Evolutionary conservation across 2,329 filamentous ascomycete species (phyloP).

Genomic region (Sporothrix mexicana): DNA sequence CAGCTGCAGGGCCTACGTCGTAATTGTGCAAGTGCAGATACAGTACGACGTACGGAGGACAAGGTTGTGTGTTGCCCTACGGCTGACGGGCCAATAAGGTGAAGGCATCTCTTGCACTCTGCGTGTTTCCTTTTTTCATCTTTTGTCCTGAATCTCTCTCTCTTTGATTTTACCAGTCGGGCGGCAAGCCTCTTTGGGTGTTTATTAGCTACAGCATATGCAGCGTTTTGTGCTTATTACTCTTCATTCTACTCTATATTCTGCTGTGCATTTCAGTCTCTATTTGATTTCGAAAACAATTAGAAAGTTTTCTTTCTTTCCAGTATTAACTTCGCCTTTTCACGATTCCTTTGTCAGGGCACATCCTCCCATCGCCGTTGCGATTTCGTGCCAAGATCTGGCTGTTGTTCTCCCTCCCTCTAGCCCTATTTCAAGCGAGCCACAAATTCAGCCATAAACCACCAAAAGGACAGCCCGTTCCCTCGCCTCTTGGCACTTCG

Average conservation of each 20-base stretch:
- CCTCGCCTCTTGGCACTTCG: not conserved
- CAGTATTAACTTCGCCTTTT: not conserved
- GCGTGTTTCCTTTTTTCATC: not conserved
- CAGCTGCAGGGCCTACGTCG: slow-evolving; percentile 5
- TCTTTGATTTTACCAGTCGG: slow-evolving; percentile 13
- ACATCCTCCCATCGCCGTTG: no score
- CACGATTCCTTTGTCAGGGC: no score
- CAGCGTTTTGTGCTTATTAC: not conserved
- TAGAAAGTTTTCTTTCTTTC: not conserved
- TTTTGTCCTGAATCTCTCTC: not conserved
- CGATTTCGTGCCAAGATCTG: no score
- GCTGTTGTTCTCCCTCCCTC: no score
- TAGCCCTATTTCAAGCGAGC: no score
- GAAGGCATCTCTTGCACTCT: not conserved
- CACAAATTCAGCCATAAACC: not conserved
- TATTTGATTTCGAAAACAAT: no score
- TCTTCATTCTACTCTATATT: not conserved
- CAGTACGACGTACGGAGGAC: no score
- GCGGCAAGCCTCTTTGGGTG: not conserved
- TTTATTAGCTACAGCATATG: slow-evolving; percentile 5
- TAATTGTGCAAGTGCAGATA: no score
- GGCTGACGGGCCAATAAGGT: not conserved
- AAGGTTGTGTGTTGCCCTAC: not conserved
- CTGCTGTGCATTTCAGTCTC: not conserved
- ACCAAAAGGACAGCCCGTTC: not conserved